Percentiles rank a stretch among this genome's conserved stretches.
These are phyloP conservation scores for Trypanosoma grayi DNA, from an alignment of 208 protist genomes.

Conservation along the genomic window DNA sequence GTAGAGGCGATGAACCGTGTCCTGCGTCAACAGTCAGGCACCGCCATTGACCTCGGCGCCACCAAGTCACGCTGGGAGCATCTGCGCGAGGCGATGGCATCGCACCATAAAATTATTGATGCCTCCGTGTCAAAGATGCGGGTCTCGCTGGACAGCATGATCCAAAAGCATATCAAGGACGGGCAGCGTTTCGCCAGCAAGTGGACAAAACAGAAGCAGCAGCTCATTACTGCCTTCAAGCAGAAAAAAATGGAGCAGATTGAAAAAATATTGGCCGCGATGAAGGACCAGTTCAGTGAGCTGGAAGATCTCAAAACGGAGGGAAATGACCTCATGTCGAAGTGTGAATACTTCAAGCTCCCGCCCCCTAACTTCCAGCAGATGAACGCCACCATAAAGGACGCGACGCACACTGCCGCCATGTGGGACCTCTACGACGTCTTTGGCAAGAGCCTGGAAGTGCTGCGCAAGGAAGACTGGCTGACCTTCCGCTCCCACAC, in stretches of 20 bases:
- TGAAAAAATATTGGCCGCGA: conserved; percentile 38
- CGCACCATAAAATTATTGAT: conserved; percentile 91
- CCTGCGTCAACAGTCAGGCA: conserved; percentile 72
- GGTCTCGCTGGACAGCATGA: conserved; percentile 77
- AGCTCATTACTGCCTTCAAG: conserved; percentile 57
- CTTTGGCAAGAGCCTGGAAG: conserved; percentile 69
- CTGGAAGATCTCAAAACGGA: conserved; percentile 71
- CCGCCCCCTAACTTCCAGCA: conserved; percentile 72
- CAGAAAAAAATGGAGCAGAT: conserved; percentile 59
- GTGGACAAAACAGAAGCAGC: conserved; percentile 89
- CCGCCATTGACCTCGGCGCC: conserved; percentile 69
- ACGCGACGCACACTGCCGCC: conserved; percentile 55
- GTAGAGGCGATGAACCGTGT: conserved; percentile 87
- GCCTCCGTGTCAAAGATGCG: conserved; percentile 88
- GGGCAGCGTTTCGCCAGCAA: conserved; percentile 86
- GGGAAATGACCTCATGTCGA: conserved; percentile 65
- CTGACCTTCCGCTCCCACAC: conserved; percentile 92
- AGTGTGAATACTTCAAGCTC: conserved; percentile 93
- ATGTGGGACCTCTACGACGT: conserved; percentile 89
- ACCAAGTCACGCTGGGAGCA: conserved; percentile 91
- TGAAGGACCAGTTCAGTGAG: conserved; percentile 87
- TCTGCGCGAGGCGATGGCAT: conserved; percentile 85
- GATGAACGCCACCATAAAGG: conserved; percentile 50
- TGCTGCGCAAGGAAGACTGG: conserved; percentile 91
- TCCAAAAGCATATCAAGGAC: conserved; percentile 86